phyloP scores from a whole-genome alignment of 805 yeast species.

The Maudiozyma serrabonitensis region DNA sequence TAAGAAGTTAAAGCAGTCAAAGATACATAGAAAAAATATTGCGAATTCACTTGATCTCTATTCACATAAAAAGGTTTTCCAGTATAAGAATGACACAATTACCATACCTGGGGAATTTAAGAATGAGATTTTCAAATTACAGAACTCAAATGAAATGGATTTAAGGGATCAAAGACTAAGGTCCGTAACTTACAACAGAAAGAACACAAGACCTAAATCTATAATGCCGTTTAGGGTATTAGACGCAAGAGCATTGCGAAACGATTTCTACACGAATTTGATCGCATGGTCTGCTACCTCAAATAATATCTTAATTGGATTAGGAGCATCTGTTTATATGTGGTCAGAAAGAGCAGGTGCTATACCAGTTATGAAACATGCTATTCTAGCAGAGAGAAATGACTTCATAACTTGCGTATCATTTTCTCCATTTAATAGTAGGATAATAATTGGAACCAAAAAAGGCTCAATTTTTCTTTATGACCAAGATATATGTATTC shows the following conservation, averaged over 20 bases:
- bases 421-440: conserved; percentile 39
- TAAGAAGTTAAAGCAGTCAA: conserved; percentile 4
- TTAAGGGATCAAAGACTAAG: background rate
- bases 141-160: background rate
- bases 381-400: conserved; percentile 21
- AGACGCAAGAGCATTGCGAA: conserved; percentile 61
- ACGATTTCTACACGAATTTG: conserved; percentile 70
- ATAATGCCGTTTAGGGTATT: conserved; percentile 42
- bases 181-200: background rate
- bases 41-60: conserved; percentile 41
- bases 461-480: conserved; percentile 44
- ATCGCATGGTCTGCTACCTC: conserved; percentile 57
- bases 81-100: background rate
- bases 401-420: conserved; percentile 49
- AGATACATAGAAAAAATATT: conserved; percentile 31
- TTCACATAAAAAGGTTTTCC: conserved; percentile 9
- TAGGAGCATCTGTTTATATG: conserved; percentile 45
- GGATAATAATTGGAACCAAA: conserved; percentile 47
- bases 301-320: conserved; percentile 53
- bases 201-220: conserved; percentile 23
- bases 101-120: background rate
- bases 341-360: conserved; percentile 52
- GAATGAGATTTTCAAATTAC: background rate
- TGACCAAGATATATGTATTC: conserved; percentile 27
- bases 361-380: conserved; percentile 32